phyloP scores from a whole-genome alignment of 768 basidiomycete genomes.

The Mycena pura region DNA sequence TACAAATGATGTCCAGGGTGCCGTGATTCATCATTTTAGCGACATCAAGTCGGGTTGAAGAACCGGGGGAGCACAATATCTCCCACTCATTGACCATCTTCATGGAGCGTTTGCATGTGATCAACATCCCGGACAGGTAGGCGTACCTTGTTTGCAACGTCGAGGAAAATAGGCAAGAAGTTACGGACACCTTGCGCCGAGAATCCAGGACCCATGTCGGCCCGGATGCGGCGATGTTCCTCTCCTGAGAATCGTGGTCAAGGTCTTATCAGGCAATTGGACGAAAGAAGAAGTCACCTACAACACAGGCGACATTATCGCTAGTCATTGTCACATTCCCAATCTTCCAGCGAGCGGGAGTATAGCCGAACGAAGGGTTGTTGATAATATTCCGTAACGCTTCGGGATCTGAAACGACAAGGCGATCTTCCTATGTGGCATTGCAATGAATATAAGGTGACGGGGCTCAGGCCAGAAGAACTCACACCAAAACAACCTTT shows the following conservation, averaged over 20 bases:
- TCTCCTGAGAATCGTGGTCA: not conserved
- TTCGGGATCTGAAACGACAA: slow-evolving; percentile 4
- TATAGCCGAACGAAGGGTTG: not conserved
- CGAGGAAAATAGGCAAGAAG: slow-evolving; percentile 1
- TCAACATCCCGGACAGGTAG: not conserved
- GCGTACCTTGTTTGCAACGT: slow-evolving; percentile 5
- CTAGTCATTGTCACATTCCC: slow-evolving; percentile 1
- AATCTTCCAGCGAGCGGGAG: slow-evolving; percentile 1
- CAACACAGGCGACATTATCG: not conserved
- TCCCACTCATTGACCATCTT: slow-evolving; percentile 8
- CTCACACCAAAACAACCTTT: slow-evolving; percentile 12
- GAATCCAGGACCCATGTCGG: slow-evolving; percentile 2
- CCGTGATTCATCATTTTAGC: not conserved
- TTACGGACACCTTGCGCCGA: slow-evolving; percentile 2
- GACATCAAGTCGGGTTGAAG: slow-evolving; percentile 4
- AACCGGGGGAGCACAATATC: slow-evolving; percentile 4
- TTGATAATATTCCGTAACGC: slow-evolving; percentile 7
- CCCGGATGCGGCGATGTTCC: slow-evolving; percentile 4
- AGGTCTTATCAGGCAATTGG: not conserved
- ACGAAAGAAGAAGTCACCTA: not conserved
- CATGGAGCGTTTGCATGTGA: not conserved
- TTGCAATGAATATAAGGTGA: not conserved
- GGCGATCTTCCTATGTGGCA: slow-evolving; percentile 5
- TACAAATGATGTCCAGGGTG: slow-evolving; percentile 6
- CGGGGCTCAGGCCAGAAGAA: not conserved